Evolutionary conservation across 257 asterid species (phyloP).

Genomic region (Eucommia ulmoides): DNA sequence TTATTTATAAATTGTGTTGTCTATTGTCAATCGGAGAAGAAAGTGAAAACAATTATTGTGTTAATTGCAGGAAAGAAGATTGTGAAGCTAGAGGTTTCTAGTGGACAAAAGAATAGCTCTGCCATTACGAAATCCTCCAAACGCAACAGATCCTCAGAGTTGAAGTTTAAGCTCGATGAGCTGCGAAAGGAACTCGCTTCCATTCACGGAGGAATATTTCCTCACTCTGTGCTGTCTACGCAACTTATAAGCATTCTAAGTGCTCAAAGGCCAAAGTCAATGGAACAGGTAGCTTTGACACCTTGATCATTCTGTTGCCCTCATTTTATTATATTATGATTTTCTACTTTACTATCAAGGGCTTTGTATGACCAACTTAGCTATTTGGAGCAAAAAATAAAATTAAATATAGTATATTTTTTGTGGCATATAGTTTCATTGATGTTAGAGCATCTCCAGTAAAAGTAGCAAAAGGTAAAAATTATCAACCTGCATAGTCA

Average conservation of each 20-base stretch:
- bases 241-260: constrained; percentile 60
- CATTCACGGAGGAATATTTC: constrained; percentile 75
- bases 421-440: too few relatives aligned
- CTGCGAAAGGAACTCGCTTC: constrained; percentile 77
- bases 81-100: constrained; percentile 50
- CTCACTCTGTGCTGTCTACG: constrained; percentile 80
- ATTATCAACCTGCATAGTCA: too few relatives aligned
- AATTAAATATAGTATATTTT: too few relatives aligned
- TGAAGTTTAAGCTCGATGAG: constrained; percentile 70
- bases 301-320: too few relatives aligned
- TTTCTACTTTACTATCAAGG: too few relatives aligned
- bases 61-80: constrained; percentile 49
- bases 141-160: constrained; percentile 42
- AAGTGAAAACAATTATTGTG: constrained; percentile 2
- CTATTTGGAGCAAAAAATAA: too few relatives aligned
- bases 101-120: constrained; percentile 29
- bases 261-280: constrained; percentile 44
- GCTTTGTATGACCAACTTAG: too few relatives aligned
- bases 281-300: constrained; percentile 45
- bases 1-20: neutral
- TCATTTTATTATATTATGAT: too few relatives aligned
- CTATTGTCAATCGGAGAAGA: neutral
- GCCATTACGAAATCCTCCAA: constrained; percentile 33
- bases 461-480: too few relatives aligned
- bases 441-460: too few relatives aligned